Base-by-base conservation (phyloP, 306 rosid species). In the Myrica gale region DNA sequence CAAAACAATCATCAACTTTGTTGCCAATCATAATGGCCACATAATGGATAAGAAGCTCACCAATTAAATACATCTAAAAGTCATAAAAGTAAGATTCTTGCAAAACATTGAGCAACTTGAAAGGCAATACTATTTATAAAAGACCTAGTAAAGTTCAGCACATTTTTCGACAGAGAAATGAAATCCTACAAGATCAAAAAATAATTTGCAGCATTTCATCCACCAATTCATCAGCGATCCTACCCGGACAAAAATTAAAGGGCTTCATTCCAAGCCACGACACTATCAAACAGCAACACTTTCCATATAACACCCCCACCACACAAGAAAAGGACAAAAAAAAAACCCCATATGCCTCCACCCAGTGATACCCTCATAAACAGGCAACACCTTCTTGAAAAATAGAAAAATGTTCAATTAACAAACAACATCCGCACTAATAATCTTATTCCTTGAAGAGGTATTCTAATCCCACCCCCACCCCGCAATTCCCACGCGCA, bases 381-480 rank as follows among this genome's bases (percentile, higher is more conserved):
- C 50, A 44, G 32, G 12, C 17, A 21, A 58, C 71, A 19, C 71
- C 71, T 11, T 52, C 37, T 54, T 44, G 4, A 37, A 23, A 69
- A 55, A 42, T 19, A 46, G 11, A 79, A 73, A 73, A 19, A 17
- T 69, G 21, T 39, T 51, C 3, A 46, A 73, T 65, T 45, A 76
- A 51, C 9, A 74, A 19, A 45, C 1, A 19, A 39, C 56, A 58
- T 23, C 19, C 54, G 50, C 74, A 39, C 78, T 72, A 72, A 79
- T 75, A 57, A 78, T 56, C 56, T 51, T 48, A 74, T 74, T 16
- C 8, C 47, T n/a, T 67, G 20, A 72, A 56, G 44, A 50, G 46
- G 26, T 52, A 73, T 56, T 73, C 58, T 68, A 79, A 76, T 66
- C 55, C 54, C 37, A 39, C 81, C 65, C 51, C 55, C 69, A 71